A percentile compares a stretch with the other conserved stretches of the same genome.
These are phyloP conservation scores for Sungouiella blattae DNA, from an alignment of 805 yeast species.

Conservation along the genomic window DNA sequence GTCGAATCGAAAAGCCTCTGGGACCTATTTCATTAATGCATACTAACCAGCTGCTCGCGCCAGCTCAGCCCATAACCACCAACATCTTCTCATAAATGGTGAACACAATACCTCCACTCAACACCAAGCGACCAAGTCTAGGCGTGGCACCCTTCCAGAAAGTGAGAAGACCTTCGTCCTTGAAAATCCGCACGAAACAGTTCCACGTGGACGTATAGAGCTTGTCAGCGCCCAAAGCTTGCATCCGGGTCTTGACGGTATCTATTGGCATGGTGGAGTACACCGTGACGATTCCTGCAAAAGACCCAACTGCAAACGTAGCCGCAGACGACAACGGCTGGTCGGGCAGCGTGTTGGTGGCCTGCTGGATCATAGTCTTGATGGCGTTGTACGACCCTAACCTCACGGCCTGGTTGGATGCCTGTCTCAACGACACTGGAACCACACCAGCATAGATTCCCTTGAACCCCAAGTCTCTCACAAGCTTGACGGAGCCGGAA, in stretches of 20 bases:
- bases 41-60: no score
- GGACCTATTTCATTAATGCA: no score
- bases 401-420: conserved; percentile 92
- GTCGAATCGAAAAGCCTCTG: no score
- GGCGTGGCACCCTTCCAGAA: conserved; percentile 99
- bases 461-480: conserved; percentile 72
- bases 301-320: conserved; percentile 86
- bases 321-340: conserved; percentile 73
- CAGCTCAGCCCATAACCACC: conserved; percentile 47
- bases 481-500: conserved; percentile 60
- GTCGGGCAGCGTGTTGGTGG: conserved; percentile 60
- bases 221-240: conserved; percentile 74
- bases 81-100: conserved; percentile 92
- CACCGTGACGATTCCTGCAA: conserved; percentile 86
- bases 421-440: conserved; percentile 94
- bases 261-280: conserved; percentile 94
- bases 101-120: conserved; percentile 96
- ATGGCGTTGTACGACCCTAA: conserved; percentile 89
- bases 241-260: conserved; percentile 96
- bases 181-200: conserved; percentile 77
- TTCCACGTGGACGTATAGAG: conserved; percentile 71
- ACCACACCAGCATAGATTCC: conserved; percentile 87
- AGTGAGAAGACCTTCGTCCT: conserved; percentile 83
- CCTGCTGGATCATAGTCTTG: conserved; percentile 72
- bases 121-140: conserved; percentile 82